Evolutionary conservation across 2,329 filamentous ascomycete species (phyloP), one percentile per base, ranked within the genome.

Genomic region (Monosporascus ibericus): DNA sequence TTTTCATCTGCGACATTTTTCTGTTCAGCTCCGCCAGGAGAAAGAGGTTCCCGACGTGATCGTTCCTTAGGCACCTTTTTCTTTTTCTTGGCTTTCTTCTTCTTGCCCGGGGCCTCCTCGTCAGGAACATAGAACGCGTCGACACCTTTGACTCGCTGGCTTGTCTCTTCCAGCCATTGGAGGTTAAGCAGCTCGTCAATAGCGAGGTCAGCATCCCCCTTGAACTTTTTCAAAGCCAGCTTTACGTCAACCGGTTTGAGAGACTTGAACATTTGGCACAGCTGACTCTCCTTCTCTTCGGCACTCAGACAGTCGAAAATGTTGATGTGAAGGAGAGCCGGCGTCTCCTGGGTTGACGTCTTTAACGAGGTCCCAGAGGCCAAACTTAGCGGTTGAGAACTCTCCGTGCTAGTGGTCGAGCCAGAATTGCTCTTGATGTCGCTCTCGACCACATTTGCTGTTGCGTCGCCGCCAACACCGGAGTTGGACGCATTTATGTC

Each of bases 101-200:
- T 46, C 54, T 60, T 37, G 48, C 49, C 38, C 15, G 66, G 65
- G 6, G 65, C 63, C 1, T 71, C 67, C 17, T 76, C 70, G 17
- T 82, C 77, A 0, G 78, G 77, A 39, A 82, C 77, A 22, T 82
- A 84, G 65, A 96, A 96, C 0, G 82, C 90, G 53, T 96, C 90
- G n/a, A 96, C 75, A 0, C 91, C 89, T 65, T 88, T 92, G 1
- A 77, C 73, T 1, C 79, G 74, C 50, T 81, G 75, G 0, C 80
- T 80, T 1, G 76, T 79, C 52, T 90, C 82, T 53, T 90, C 83
- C 5, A 96, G 84, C 63, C 86, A 90, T 20, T 88, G 83, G 15
- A 90, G 77, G 58, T 88, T 95, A 34, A 96, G 78, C 14, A 97
- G 74, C 53, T 90, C 84, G 61, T 96, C 90, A 56, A 95, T 84